Conservation (phyloP, 2,329 filamentous ascomycete species). For the Emericellopsis cladophorae region DNA sequence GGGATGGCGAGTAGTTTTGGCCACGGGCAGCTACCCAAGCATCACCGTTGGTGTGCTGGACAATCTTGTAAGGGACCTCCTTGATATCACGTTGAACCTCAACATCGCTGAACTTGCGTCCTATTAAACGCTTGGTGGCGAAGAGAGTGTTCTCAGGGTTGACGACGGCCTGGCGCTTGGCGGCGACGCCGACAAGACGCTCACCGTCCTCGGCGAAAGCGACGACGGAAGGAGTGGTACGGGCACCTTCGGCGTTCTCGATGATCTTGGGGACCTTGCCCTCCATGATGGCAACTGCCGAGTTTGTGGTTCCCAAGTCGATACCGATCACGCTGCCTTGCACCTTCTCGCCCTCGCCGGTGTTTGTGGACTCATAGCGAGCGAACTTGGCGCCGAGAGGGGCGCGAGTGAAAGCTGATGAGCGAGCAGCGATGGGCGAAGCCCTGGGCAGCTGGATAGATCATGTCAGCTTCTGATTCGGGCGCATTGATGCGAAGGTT, state of each 20-base stretch:
- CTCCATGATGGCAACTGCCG: constrained; percentile 94
- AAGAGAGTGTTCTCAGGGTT: constrained; percentile 98
- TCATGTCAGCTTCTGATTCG: constrained; percentile 9
- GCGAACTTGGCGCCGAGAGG: constrained; percentile 63
- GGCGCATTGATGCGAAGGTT: neutral
- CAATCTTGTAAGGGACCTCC: constrained; percentile 97
- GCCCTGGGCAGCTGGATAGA: constrained; percentile 61
- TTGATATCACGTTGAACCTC: constrained; percentile 96
- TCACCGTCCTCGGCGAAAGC: constrained; percentile 93
- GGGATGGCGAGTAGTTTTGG: constrained; percentile 95
- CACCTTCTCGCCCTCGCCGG: constrained; percentile 55
- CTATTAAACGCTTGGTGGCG: constrained; percentile 96
- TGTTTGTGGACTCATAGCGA: constrained; percentile 58
- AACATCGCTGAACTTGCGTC: constrained; percentile 85
- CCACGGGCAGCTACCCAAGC: constrained; percentile 90
- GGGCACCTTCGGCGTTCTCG: constrained; percentile 75
- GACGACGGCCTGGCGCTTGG: constrained; percentile 95
- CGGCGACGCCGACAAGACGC: constrained; percentile 90
- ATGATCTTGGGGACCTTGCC: constrained; percentile 92
- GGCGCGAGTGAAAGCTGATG: constrained; percentile 53
- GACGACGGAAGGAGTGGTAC: constrained; percentile 62
- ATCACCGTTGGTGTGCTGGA: constrained; percentile 92
- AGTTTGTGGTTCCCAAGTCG: constrained; percentile 96
- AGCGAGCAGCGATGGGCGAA: constrained; percentile 53
- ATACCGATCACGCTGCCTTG: constrained; percentile 96